These are phyloP conservation scores for Polyporus tsugae DNA, from an alignment of 1,284 basidiomycete genomes.

Conservation along the genomic window DNA sequence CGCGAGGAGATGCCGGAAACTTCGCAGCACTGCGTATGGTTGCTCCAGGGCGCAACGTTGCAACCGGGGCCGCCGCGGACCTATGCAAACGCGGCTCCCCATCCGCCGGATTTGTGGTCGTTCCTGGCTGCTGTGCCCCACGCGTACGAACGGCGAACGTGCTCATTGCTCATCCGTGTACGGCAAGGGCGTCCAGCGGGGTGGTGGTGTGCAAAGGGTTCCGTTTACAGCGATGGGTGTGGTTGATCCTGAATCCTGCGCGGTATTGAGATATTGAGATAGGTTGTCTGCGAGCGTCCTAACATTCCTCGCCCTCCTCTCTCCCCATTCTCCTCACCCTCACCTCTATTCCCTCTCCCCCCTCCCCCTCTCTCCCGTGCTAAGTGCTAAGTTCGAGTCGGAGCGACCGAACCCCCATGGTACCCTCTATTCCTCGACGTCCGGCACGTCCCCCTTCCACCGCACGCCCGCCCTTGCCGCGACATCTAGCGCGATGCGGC, in stretches of 20 bases:
- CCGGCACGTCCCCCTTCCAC: constrained; percentile 55
- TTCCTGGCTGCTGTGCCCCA: not conserved
- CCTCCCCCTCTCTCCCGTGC: not conserved
- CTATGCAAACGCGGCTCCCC: not conserved
- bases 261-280: not conserved
- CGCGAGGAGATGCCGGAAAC: not conserved
- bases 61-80: constrained; percentile 2
- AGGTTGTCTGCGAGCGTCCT: not conserved
- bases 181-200: not conserved
- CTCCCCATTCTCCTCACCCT: not conserved
- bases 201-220: not conserved
- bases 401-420: not conserved
- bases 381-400: not conserved
- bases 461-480: constrained; percentile 46
- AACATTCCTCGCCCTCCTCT: not conserved
- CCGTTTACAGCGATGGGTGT: not conserved
- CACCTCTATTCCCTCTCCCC: not conserved
- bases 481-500: constrained; percentile 44
- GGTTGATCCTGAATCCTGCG: not conserved
- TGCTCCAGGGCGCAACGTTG: not conserved
- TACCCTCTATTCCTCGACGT: constrained; percentile 24
- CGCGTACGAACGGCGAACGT: not conserved
- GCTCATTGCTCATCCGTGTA: not conserved
- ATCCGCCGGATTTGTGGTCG: not conserved
- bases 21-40: not conserved